Evolutionary conservation across 2,329 filamentous ascomycete species (phyloP), one percentile per base, ranked within the genome.

Genomic region (Eutypa lata): DNA sequence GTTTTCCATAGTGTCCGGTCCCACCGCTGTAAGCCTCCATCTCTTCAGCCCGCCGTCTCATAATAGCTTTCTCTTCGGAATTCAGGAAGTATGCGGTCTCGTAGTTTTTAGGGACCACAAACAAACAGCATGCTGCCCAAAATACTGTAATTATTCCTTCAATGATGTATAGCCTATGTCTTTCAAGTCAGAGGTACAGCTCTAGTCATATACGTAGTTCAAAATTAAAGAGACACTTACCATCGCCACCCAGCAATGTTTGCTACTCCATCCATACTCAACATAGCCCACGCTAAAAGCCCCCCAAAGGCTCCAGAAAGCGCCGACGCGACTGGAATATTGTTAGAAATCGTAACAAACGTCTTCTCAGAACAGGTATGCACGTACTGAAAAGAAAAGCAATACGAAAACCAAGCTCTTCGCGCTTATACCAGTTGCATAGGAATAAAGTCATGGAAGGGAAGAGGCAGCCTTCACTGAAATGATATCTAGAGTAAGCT

Each of bases 341-440:
- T 14, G 50, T 57, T 16, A 54, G 48, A 2, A 46, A 18, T 13
- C 8, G 11, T 28, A 13, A 8, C 21, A 11, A n/a, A 7, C 11
- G 11, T 22, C 18, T 18, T 18, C 6, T 5, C 10, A 13, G 6
- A 13, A 6, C 38, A 42, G 13, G 19, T 8, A 16, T 19, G 2
- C 2, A 49, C 57, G 47, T 40, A 55, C 57, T 54, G 33, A 67
- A 66, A 10, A 69, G 44, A n/a, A 66, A 61, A 0, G 62, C 59
- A 3, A 66, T 56, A 0, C 66, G 59, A 0, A 64, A 52, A 0
- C 58, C 64, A 10, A 69, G 28, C n/a, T 69, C 65, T 21, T 67
- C 64, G 2, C 61, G 60, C 5, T 65, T 68, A 54, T 68, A 68
- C 59, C 66, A 68, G 13, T 63, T 65, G 11, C 62, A 65, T 0